Conservation (phyloP, 73 alveolate species). For the Urostyla sp. region DNA sequence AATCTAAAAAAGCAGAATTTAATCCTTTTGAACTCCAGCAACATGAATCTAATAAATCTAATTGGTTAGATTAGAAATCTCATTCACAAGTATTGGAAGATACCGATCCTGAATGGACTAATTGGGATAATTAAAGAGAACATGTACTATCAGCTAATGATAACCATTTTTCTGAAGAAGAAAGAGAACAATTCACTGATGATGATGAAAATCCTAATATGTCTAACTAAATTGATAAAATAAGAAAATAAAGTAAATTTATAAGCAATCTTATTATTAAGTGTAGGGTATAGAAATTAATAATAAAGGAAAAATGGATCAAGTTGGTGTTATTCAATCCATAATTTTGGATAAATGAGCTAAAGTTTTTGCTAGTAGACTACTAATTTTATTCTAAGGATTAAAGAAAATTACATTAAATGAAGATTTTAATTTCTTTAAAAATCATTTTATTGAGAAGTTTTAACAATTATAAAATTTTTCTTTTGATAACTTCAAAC, state of each 20-base stretch:
- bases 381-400: background rate
- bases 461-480: background rate
- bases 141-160: background rate
- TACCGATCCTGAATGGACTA: background rate
- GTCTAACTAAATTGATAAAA: background rate
- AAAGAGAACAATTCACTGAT: background rate
- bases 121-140: background rate
- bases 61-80: background rate
- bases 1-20: background rate
- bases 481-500: background rate
- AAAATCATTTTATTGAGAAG: background rate
- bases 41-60: background rate
- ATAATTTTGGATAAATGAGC: background rate
- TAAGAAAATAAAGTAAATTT: background rate
- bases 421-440: background rate
- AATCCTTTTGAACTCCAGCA: slow-evolving; percentile 12
- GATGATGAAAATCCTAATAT: slow-evolving; percentile 35
- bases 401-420: slow-evolving; percentile 18
- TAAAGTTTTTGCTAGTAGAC: slow-evolving; percentile 20
- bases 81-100: background rate
- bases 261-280: background rate
- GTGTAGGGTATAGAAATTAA: background rate
- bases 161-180: background rate
- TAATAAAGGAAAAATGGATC: background rate
- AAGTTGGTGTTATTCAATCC: background rate